Conservation (phyloP, 1,139 yeast genomes). For the Taphrina flavorubra region DNA sequence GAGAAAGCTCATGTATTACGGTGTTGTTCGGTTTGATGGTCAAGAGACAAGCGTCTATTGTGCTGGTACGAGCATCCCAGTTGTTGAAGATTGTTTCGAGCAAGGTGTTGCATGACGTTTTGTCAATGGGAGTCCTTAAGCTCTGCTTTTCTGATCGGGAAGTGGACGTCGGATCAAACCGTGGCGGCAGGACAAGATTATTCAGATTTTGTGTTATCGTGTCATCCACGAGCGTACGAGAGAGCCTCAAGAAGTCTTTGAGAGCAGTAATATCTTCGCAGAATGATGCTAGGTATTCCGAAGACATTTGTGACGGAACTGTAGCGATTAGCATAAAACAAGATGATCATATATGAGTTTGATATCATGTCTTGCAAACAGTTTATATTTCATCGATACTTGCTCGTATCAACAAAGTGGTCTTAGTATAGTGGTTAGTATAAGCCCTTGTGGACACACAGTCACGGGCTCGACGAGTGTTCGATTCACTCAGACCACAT, state of each 20-base stretch:
- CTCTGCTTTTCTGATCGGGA: conserved; percentile 18
- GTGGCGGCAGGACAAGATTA: conserved; percentile 32
- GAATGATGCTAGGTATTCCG: conserved; percentile 3
- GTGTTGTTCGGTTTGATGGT: background rate
- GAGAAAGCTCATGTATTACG: background rate
- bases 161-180: conserved; percentile 35
- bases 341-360: too few relatives aligned
- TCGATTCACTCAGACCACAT: conserved; percentile 33
- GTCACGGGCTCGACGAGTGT: conserved; percentile 25
- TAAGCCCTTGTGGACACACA: conserved; percentile 29
- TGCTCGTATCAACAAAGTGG: conserved; percentile 10
- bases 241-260: conserved; percentile 32
- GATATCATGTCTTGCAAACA: too few relatives aligned
- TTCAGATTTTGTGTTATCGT: conserved; percentile 35
- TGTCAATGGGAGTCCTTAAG: conserved; percentile 31
- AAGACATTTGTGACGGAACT: background rate
- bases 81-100: conserved; percentile 29
- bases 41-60: conserved; percentile 23
- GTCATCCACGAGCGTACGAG: conserved; percentile 29
- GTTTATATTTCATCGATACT: too few relatives aligned
- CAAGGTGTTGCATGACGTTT: conserved; percentile 19
- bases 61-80: conserved; percentile 30
- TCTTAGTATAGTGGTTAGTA: conserved; percentile 38
- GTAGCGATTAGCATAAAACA: too few relatives aligned
- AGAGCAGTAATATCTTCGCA: conserved; percentile 31